Conservation (phyloP, 768 basidiomycete species). For the Neoboletus subvelutipes region DNA sequence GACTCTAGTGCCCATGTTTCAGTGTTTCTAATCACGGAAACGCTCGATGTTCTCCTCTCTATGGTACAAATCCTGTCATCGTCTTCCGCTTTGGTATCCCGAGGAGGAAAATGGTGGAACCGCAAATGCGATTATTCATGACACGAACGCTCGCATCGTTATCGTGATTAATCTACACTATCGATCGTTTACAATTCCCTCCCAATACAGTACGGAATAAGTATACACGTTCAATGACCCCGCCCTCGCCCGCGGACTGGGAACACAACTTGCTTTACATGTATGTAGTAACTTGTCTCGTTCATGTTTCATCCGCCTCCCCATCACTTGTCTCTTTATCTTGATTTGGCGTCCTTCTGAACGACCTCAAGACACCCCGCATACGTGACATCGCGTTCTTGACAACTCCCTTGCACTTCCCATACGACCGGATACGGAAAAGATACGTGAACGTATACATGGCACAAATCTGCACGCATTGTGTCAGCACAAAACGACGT, state of each 20-base stretch:
- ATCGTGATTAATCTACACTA: no score
- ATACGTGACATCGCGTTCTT: neutral
- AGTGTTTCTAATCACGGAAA: neutral
- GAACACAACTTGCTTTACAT: neutral
- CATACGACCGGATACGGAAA: constrained; percentile 45
- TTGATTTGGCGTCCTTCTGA: neutral
- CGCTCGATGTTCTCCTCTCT: neutral
- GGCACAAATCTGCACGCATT: constrained; percentile 37
- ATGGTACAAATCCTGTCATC: neutral
- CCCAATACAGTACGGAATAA: neutral
- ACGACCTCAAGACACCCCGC: neutral
- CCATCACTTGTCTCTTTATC: neutral
- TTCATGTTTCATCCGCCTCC: neutral
- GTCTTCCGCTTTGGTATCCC: neutral
- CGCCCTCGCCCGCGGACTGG: neutral
- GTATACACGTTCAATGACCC: no score
- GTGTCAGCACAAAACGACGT: neutral
- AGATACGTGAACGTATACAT: constrained; percentile 56
- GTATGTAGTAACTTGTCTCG: no score
- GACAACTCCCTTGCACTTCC: constrained; percentile 4
- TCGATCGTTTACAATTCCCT: no score
- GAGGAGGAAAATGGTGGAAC: no score
- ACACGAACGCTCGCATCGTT: no score
- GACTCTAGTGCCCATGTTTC: neutral
- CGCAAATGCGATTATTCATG: no score